Percentiles rank a stretch among this genome's conserved stretches.
These are phyloP conservation scores for Plenodomus tracheiphilus DNA, from an alignment of 2,329 filamentous ascomycete genomes.

Conservation along the genomic window DNA sequence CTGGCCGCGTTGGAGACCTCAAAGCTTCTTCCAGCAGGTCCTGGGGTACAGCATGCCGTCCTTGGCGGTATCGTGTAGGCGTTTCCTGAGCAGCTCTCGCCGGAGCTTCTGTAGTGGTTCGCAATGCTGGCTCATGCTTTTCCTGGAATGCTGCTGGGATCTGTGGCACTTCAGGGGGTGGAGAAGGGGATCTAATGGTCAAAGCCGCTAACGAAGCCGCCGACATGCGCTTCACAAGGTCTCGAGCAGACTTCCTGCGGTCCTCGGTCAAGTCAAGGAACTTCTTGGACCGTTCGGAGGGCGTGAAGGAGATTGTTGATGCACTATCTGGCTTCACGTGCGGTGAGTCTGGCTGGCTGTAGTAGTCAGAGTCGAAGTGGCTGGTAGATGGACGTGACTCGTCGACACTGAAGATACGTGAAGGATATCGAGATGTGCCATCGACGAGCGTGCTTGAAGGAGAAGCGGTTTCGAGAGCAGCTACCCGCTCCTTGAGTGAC, in stretches of 20 bases:
- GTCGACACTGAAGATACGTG: conserved; percentile 38
- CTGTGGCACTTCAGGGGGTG: conserved; percentile 21
- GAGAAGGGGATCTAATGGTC: conserved; percentile 11
- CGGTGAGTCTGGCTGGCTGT: conserved; percentile 41
- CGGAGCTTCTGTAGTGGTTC: conserved; percentile 8
- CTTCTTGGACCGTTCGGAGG: conserved; percentile 35
- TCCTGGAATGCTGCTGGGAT: conserved; percentile 21
- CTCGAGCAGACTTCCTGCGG: conserved; percentile 27
- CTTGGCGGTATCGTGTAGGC: conserved; percentile 8
- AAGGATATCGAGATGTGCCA: conserved; percentile 17
- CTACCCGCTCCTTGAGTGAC: conserved; percentile 24
- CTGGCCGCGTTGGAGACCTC: conserved; percentile 10
- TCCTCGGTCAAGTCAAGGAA: conserved; percentile 34
- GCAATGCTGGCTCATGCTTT: conserved; percentile 11
- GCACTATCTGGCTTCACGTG: conserved; percentile 24
- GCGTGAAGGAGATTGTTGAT: conserved; percentile 15
- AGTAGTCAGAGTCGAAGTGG: conserved; percentile 44
- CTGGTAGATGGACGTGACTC: conserved; percentile 42
- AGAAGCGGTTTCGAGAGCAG: conserved; percentile 15
- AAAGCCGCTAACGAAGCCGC: conserved; percentile 30
- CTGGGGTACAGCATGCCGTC: conserved; percentile 5
- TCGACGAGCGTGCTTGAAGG: conserved; percentile 16
- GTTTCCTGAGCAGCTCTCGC: conserved; percentile 9
- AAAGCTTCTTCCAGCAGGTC: conserved; percentile 15
- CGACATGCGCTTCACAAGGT: conserved; percentile 37